These are phyloP conservation scores for Pelargonium citronellum DNA, from an alignment of 441 rosid genomes.

Conservation along the genomic window DNA sequence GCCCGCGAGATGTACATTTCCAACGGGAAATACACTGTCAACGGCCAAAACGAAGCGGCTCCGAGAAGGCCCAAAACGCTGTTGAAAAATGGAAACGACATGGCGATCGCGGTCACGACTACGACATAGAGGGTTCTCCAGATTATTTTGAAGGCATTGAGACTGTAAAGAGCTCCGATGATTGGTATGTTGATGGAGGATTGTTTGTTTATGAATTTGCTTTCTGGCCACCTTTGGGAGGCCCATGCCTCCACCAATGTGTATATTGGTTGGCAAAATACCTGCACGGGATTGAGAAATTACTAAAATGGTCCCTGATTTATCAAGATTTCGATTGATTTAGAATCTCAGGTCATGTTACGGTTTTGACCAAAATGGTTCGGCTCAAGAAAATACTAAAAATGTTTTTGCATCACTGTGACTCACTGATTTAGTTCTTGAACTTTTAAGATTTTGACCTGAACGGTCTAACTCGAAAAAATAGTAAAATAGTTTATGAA, in stretches of 20 bases:
- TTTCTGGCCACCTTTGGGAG: conserved; percentile 7
- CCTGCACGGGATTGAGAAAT: background rate
- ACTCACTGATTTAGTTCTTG: too few relatives aligned
- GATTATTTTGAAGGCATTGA: background rate
- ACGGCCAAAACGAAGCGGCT: conserved; percentile 35
- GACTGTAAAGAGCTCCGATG: background rate
- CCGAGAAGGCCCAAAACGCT: conserved; percentile 8
- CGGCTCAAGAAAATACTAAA: too few relatives aligned
- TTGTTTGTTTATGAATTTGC: background rate
- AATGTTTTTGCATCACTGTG: too few relatives aligned
- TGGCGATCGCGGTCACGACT: background rate
- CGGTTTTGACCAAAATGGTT: too few relatives aligned
- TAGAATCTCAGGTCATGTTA: too few relatives aligned
- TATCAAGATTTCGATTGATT: too few relatives aligned
- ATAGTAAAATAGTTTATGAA: too few relatives aligned
- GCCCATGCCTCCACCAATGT: conserved; percentile 4
- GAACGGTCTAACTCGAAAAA: too few relatives aligned
- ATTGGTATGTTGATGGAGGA: background rate
- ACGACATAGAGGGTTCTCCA: conserved; percentile 13
- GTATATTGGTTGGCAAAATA: conserved; percentile 7
- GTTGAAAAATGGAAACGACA: conserved; percentile 10
- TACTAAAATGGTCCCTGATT: too few relatives aligned
- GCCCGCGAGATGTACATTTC: conserved; percentile 45
- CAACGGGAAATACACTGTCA: conserved; percentile 51
- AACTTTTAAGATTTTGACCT: too few relatives aligned